Base-by-base conservation (phyloP, 805 yeast species). In the Ogataea trehaloabstinens region DNA sequence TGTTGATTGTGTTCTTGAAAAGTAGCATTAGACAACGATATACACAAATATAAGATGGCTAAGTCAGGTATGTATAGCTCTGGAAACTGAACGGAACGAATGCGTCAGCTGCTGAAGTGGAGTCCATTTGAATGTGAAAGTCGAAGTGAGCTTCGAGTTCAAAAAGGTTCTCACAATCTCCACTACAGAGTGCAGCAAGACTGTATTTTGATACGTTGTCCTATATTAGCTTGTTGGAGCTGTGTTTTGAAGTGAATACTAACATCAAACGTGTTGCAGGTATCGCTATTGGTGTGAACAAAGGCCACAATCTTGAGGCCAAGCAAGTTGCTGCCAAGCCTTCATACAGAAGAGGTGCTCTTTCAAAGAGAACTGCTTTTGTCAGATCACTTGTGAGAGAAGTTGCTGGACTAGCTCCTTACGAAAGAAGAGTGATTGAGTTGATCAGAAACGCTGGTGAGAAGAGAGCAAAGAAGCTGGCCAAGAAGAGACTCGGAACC, bases 391-490 rank as follows among this genome's bases (percentile, higher is more conserved):
- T 93, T 53, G 95, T 93, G 72, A 82, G 83, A 71, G 99, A 93
- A 79, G 97, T 93, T 63, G 77, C 95, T 61, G 99, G 99, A 72
- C 82, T 93, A 69, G 96, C 99, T 58, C 99, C 99, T 76, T 93
- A 93, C 76, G 99, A 93, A 81, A 90, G 96, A 82, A 90, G 99
- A 80, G 83, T 93, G 71, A 85, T 95, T 67, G 99, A 93, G 80
- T 82, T 93, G 78, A 82, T 93, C 85, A 93, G 99, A 84, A 93
- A 95, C 80, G 90, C 96, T 71, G 96, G 96, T 83, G 99, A 93
- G 80, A 93, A 93, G 95, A 93, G 98, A 82, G 99, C 99, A 61
- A 87, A 93, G 88, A 93, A 93, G 89, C 89, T 93, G 70, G 97
- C 98, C 60, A 93, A 93, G 93, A 93, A 87, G 95, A 91, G 93